Conservation (phyloP, 805 yeast species). For the Wickerhamiella lipophila region DNA sequence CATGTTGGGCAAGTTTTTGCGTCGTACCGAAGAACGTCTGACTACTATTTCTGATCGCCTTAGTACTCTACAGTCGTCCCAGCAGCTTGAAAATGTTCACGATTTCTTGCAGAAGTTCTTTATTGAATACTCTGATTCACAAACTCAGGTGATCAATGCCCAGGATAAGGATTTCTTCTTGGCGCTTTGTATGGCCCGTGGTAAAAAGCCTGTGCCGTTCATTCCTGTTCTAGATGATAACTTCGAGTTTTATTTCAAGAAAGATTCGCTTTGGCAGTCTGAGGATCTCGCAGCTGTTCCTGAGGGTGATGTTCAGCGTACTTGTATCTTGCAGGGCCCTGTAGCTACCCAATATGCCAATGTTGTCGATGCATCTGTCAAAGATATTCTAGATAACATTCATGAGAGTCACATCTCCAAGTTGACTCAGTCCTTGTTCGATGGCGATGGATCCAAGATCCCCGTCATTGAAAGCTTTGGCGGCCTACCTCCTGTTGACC, state of each 20-base stretch:
- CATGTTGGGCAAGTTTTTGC: conserved; percentile 72
- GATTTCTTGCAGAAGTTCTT: conserved; percentile 47
- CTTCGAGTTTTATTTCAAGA: conserved; percentile 93
- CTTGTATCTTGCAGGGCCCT: conserved; percentile 98
- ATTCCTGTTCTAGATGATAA: conserved; percentile 90
- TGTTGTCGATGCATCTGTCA: conserved; percentile 82
- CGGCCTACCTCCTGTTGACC: conserved; percentile 38
- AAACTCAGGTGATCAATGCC: conserved; percentile 74
- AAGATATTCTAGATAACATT: conserved; percentile 73
- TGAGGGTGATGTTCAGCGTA: conserved; percentile 91
- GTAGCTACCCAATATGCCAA: conserved; percentile 91
- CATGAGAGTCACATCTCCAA: conserved; percentile 79
- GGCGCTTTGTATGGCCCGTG: conserved; percentile 65
- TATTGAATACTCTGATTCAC: conserved; percentile 58
- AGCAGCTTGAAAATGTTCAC: conserved; percentile 52
- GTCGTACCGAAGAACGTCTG: conserved; percentile 96
- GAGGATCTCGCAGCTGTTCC: conserved; percentile 94
- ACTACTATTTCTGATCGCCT: conserved; percentile 28
- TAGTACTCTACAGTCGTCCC: conserved; percentile 64
- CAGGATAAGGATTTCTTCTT: conserved; percentile 93
- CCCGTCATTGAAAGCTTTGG: conserved; percentile 89
- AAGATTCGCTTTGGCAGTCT: conserved; percentile 98
- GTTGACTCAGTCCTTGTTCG: conserved; percentile 50
- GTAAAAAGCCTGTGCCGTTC: conserved; percentile 95
- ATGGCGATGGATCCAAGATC: conserved; percentile 54